Percentiles rank a stretch among this genome's conserved stretches.
phyloP scores from a whole-genome alignment of 2,329 filamentous ascomycete species.

The Claviceps purpurea region DNA sequence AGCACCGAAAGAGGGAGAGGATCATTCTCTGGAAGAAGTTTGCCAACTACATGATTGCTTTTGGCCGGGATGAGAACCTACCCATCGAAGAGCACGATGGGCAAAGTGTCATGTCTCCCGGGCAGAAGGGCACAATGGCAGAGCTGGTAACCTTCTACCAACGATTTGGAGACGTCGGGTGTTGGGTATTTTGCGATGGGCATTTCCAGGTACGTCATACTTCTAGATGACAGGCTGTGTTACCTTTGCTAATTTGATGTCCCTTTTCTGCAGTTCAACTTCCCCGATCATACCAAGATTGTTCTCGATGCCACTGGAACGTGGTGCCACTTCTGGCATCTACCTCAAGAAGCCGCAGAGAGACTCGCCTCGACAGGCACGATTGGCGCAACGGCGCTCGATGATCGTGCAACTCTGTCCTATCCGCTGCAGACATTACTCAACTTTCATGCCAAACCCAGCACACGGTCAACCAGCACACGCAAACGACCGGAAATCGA shows the following conservation, averaged over 20 bases:
- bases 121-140: constrained; percentile 23
- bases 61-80: constrained; percentile 55
- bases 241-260: neutral
- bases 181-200: constrained; percentile 71
- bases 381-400: constrained; percentile 57
- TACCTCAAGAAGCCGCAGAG: constrained; percentile 56
- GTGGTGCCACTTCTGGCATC: constrained; percentile 66
- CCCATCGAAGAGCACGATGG: constrained; percentile 31
- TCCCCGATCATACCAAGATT: constrained; percentile 78
- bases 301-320: constrained; percentile 62
- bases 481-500: constrained; percentile 48
- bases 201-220: constrained; percentile 49
- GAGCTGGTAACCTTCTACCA: constrained; percentile 71
- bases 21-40: constrained; percentile 61
- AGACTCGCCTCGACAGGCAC: constrained; percentile 50
- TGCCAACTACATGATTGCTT: constrained; percentile 61
- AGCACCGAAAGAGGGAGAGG: constrained; percentile 52
- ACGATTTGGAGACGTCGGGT: constrained; percentile 65
- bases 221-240: neutral
- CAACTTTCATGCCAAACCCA: constrained; percentile 45
- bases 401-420: constrained; percentile 56
- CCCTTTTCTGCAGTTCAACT: constrained; percentile 51
- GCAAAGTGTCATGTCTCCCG: constrained; percentile 26
- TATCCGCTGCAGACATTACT: constrained; percentile 62
- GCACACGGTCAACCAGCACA: constrained; percentile 31